Evolutionary conservation across 2,329 filamentous ascomycete genomes (phyloP).

Genomic region (Trichoderma simmonsii): DNA sequence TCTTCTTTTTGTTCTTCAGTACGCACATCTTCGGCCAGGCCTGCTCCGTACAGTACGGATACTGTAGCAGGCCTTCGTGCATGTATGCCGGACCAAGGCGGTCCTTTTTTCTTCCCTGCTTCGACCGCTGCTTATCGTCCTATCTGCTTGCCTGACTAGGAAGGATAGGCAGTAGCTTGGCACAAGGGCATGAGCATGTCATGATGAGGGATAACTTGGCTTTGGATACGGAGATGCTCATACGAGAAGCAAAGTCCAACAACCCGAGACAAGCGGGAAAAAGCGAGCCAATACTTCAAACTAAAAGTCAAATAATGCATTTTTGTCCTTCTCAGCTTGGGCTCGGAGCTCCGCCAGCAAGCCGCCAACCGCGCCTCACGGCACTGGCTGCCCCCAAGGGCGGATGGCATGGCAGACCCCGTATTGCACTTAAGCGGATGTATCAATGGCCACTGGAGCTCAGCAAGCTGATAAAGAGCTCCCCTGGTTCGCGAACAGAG

Average conservation of each 20-base stretch:
- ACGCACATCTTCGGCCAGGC: background rate
- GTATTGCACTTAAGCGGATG: background rate
- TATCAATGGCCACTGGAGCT: conserved; percentile 2
- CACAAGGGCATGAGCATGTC: conserved; percentile 1
- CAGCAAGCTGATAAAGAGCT: conserved; percentile 17
- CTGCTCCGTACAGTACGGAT: background rate
- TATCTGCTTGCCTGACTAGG: conserved; percentile 15
- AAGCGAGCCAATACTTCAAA: background rate
- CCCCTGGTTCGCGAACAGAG: background rate
- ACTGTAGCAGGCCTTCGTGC: background rate
- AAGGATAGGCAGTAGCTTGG: conserved; percentile 12
- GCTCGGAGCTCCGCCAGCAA: background rate
- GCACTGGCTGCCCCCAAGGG: background rate
- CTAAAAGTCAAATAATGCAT: background rate
- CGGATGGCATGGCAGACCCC: background rate
- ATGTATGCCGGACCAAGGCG: background rate
- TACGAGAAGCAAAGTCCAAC: background rate
- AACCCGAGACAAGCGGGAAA: background rate
- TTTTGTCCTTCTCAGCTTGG: background rate
- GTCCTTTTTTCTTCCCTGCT: background rate
- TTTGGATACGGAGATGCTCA: background rate
- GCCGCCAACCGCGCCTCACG: background rate
- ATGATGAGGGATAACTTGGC: conserved; percentile 5
- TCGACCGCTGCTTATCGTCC: conserved; percentile 4
- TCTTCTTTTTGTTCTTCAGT: background rate